Evolutionary conservation across 495 filamentous ascomycete genomes (phyloP).

Genomic region (Chaetomium cochliodes): DNA sequence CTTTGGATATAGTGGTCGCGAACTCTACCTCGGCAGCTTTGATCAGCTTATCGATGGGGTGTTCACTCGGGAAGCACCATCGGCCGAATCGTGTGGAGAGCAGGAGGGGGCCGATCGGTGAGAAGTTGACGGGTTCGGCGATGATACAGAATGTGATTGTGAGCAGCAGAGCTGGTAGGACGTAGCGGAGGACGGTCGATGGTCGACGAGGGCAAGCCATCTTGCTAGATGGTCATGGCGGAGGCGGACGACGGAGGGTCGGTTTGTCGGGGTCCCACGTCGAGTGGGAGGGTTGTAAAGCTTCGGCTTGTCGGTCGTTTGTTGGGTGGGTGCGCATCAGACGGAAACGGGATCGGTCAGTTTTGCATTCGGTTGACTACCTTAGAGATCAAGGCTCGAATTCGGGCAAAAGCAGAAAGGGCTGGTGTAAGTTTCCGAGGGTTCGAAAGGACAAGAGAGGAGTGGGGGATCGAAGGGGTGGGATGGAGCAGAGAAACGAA

Average conservation of each 20-base stretch:
- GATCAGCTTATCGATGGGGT: conserved; percentile 52
- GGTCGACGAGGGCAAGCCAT: conserved; percentile 44
- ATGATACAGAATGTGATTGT: conserved; percentile 34
- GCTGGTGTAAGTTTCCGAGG: too few relatives aligned
- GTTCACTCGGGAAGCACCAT: conserved; percentile 20
- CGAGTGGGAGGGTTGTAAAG: background rate
- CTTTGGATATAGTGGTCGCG: conserved; percentile 38
- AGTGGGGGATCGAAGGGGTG: background rate
- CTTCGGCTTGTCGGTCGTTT: too few relatives aligned
- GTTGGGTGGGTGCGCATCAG: background rate
- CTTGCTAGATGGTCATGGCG: conserved; percentile 38
- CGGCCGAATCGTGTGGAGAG: background rate
- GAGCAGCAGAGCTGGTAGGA: conserved; percentile 36
- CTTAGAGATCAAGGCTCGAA: too few relatives aligned
- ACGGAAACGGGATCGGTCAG: background rate
- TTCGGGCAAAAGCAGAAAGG: background rate
- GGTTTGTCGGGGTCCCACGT: background rate
- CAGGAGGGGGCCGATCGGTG: background rate
- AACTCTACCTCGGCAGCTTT: conserved; percentile 45
- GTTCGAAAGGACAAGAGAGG: background rate
- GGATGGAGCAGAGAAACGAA: background rate
- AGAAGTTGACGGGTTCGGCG: background rate
- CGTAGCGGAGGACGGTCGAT: conserved; percentile 40
- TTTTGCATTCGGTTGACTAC: background rate
- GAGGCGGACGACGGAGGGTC: conserved; percentile 1